Base-by-base conservation (phyloP, 2,329 filamentous ascomycete species). In the Graphiopsis chlorocephala region DNA sequence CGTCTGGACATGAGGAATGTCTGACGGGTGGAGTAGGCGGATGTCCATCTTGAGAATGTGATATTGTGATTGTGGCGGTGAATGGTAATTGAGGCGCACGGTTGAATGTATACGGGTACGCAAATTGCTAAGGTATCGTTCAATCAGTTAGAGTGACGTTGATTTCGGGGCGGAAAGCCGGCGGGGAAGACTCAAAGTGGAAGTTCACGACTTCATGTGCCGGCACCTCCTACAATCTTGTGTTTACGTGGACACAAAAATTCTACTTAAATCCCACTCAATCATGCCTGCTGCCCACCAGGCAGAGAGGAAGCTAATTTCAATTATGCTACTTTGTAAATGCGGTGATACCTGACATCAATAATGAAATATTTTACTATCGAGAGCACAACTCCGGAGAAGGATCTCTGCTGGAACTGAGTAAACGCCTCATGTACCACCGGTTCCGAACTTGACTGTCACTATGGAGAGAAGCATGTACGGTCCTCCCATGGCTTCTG, bases 1-100 rank as follows among this genome's bases (percentile, higher is more conserved):
- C 79, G 96, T 93, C 82, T 99, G 95, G 77, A 99, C 93, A 76
- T 95, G 89, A 70, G 92, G 92, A 70, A 96, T 91, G 80, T 96
- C 92, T 68, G 88, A 90, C 69, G 92, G 84, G 70, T 87, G 89
- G 71, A 99, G 88, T 69, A 95, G 83, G 70, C 94, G 90, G 80
- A 99, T 96, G 82, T 96, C 92, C 92, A 96, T 98, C 53, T 63
- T 72, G 68, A 28, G 28, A 45, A 28, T 64, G 26, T 63, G 42
- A 23, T 29, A 6, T 53, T 29, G 42, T 38, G 57, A 50, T 28
- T 12, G 25, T 31, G 8, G 38, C 8, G 4, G 28, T n/a, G 25
- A 3, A 20, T 29, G 8, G 10, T 2, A 17, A 60, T 42, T 1
- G 20, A 65, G 26, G 28, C 52, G 55, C n/a, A 14, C 57, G 25